Evolutionary conservation across 176 grass and related monocot genomes (phyloP).

Genomic region (Aegilops sharonensis): DNA sequence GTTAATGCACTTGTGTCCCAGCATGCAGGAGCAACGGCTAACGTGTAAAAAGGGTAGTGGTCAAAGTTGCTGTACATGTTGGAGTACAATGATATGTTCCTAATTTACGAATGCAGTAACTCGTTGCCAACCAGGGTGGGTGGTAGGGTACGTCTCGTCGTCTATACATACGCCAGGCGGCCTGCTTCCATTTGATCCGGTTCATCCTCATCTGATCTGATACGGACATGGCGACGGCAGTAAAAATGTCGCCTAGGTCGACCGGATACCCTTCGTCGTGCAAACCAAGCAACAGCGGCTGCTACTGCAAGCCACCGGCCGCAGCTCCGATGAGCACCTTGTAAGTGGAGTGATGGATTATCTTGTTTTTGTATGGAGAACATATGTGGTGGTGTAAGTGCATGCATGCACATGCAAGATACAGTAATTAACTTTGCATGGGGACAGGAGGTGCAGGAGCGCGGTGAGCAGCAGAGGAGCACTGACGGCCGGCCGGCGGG

Average conservation of each 20-base stretch:
- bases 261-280: neutral
- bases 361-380: neutral
- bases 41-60: neutral
- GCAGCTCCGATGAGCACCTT: neutral
- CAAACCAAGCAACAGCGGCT: neutral
- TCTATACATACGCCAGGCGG: neutral
- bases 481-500: no score
- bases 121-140: neutral
- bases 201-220: neutral
- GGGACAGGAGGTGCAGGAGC: slow-evolving; percentile 24
- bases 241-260: neutral
- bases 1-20: neutral
- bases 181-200: neutral
- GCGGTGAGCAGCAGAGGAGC: neutral
- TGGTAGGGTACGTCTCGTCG: neutral
- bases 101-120: neutral
- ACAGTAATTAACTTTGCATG: neutral
- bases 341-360: neutral
- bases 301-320: neutral
- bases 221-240: neutral
- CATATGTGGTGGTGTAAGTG: neutral
- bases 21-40: no score
- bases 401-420: neutral
- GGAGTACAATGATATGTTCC: neutral
- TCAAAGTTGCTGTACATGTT: neutral